Base-by-base conservation (phyloP, 768 basidiomycete genomes). In the Suillus discolor region DNA sequence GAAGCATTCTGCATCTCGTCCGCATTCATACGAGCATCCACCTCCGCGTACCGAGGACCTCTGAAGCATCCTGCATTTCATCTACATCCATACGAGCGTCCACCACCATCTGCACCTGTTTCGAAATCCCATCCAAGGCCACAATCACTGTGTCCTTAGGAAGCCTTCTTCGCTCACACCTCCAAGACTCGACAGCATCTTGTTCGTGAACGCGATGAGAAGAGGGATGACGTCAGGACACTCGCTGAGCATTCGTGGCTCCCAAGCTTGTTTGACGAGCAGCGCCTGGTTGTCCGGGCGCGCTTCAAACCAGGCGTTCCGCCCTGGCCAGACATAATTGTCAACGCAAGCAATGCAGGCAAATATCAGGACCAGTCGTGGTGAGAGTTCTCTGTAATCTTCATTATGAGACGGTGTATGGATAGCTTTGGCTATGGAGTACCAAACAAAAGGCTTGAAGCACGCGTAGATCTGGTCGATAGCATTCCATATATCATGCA, bases 251-350 rank as follows among this genome's bases (percentile, higher is more conserved):
- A 59, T 59, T 16, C 28, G 12, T 36, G 57, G 34, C 12, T n/a
- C 34, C n/a, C 38, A 39, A 60, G 59, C 28, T 60, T 38, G 59
- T 23, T 61, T 16, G 39, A 20, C n/a, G 3, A 61, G 47, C 16
- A 28, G 20, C 12, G 3, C n/a, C 44, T 20, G 60, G 13, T 55
- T 61, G 25, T 61, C 60, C 25, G 41, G 38, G 20, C 34, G 57
- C 28, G 57, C 13, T 34, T 7, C 34, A 59, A 39, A 59, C 57
- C 57, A 59, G 15, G 41, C 4, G 39, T 34, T 9, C 36, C 34
- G 34, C 16, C 18, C 47, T 15, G 18, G 39, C 34, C 41, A 47
- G n/a, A 12, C 34, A 61, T 67, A 66, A 69, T 66, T 61, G 66
- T 66, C 63, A 55, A 2, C 23, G 23, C 49, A 25, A 13, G 23